phyloP scores from a whole-genome alignment of 495 filamentous ascomycete species.

The Aspergillus sclerotioniger region DNA sequence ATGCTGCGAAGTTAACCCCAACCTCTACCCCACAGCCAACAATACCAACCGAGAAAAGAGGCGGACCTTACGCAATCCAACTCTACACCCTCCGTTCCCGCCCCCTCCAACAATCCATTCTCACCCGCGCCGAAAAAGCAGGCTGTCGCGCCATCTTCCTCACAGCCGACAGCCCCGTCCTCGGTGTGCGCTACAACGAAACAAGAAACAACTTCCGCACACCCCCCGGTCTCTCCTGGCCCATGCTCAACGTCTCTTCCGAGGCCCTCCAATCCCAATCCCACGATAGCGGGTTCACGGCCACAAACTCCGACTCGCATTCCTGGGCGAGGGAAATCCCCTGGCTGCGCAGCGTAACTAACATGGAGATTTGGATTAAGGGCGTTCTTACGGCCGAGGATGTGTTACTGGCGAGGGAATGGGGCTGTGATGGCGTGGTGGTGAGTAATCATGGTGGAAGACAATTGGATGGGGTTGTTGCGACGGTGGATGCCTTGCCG shows the following conservation, averaged over 20 bases:
- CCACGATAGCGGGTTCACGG: constrained; percentile 52
- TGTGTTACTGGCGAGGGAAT: constrained; percentile 51
- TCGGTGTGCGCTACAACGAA: constrained; percentile 54
- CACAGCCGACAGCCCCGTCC: constrained; percentile 82
- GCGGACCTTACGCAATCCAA: constrained; percentile 60
- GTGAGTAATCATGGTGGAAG: constrained; percentile 70
- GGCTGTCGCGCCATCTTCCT: constrained; percentile 63
- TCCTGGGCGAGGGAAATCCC: constrained; percentile 53
- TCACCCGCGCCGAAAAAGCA: constrained; percentile 41
- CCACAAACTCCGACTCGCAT: constrained; percentile 62
- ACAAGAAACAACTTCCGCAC: constrained; percentile 38
- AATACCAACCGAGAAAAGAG: constrained; percentile 28
- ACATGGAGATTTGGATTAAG: constrained; percentile 56
- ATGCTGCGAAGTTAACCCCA: constrained; percentile 16
- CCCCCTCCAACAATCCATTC: constrained; percentile 35
- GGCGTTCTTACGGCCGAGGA: constrained; percentile 56
- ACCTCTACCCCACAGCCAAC: constrained; percentile 6
- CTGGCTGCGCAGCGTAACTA: constrained; percentile 50
- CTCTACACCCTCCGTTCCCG: constrained; percentile 87
- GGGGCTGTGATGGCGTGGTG: constrained; percentile 58
- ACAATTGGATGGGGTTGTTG: constrained; percentile 62
- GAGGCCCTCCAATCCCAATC: constrained; percentile 63
- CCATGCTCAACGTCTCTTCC: constrained; percentile 57
- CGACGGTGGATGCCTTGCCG: constrained; percentile 60
- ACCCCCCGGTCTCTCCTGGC: constrained; percentile 32